Base-by-base conservation (phyloP, 106 monocot species). In the Phalaenopsis equestris region DNA sequence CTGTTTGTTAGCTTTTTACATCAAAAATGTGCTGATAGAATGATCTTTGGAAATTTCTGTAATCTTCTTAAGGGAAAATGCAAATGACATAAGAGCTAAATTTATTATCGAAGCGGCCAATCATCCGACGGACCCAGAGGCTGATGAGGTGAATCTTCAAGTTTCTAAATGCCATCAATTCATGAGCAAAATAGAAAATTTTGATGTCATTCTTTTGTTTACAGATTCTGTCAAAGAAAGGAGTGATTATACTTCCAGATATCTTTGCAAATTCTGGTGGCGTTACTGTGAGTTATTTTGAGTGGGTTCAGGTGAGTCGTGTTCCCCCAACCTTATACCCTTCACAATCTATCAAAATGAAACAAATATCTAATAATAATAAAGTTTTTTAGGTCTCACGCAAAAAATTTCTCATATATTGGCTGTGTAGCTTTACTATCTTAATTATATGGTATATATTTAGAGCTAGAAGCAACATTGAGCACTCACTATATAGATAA, bases 231-330 rank as follows among this genome's bases (percentile, higher is more conserved):
- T 84, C 91, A 70, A 96, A 96, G 80, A 96, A 93, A 85, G 96
- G 91, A 24, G 93, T 96, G 43, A 7, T 91, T 42, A 90, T 96
- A 82, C 81, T 96, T 61, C 96, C 96, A 6, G 96, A 96, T 80
- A 96, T 96, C 73, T 86, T 84, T 56, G 96, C 96, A 46, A 96
- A 96, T 83, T 93, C 87, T 8, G 93, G 96, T 42, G 96, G 96
- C 42, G 96, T 96, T 58, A 96, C 90, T 41, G 96, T 96, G 21
- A 96, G 96, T 80, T 96, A 96, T 68, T 96, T 96, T 58, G 96
- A 96, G 84, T 96, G 96, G 96, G 96, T 93, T 81, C 96, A 96
- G 93, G 96, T 91, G 79, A 82, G 67, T 47, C 49, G 15, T 56
- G 3, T 7, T 30, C 52, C 38, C 38, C 12, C 14, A 10, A 52